Conservation (phyloP, 768 basidiomycete genomes). For the Boletus pseudo-olivaceus region DNA sequence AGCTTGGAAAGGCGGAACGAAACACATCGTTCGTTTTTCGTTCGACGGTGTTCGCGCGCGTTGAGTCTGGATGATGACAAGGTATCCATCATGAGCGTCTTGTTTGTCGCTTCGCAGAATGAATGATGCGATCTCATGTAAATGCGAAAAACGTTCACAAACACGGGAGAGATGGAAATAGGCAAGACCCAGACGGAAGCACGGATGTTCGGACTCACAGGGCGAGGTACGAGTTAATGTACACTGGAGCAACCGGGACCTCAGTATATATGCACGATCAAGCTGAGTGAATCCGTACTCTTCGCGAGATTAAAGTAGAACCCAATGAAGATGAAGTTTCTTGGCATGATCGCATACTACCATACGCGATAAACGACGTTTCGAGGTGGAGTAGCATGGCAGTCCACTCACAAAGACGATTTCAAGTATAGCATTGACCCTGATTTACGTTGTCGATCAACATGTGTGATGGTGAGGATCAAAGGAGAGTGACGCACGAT, state of each 20-base stretch:
- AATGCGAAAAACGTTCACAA: not conserved
- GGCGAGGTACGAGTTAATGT: conserved; percentile 54
- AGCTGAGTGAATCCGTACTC: conserved; percentile 32
- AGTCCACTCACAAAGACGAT: conserved; percentile 35
- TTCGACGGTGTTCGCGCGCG: conserved; percentile 37
- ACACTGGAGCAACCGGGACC: conserved; percentile 33
- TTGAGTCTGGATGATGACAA: conserved; percentile 37
- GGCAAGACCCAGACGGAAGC: not conserved
- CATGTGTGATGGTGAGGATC: not conserved
- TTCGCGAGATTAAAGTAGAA: conserved; percentile 52
- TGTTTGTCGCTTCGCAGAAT: not conserved
- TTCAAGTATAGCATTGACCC: conserved; percentile 43
- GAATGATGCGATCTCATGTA: too few species aligned
- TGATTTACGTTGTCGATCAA: conserved; percentile 18
- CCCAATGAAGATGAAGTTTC: conserved; percentile 50
- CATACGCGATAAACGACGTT: not conserved
- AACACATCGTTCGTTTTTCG: conserved; percentile 29
- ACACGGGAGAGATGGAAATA: not conserved
- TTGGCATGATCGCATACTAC: conserved; percentile 45
- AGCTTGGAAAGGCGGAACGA: conserved; percentile 42
- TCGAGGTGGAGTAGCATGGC: too few species aligned
- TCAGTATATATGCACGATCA: not conserved
- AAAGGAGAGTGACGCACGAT: conserved; percentile 31
- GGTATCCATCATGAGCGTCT: not conserved
- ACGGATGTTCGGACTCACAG: conserved; percentile 22